phyloP scores from a whole-genome alignment of 768 basidiomycete genomes.

The Auriscalpium microsporum region DNA sequence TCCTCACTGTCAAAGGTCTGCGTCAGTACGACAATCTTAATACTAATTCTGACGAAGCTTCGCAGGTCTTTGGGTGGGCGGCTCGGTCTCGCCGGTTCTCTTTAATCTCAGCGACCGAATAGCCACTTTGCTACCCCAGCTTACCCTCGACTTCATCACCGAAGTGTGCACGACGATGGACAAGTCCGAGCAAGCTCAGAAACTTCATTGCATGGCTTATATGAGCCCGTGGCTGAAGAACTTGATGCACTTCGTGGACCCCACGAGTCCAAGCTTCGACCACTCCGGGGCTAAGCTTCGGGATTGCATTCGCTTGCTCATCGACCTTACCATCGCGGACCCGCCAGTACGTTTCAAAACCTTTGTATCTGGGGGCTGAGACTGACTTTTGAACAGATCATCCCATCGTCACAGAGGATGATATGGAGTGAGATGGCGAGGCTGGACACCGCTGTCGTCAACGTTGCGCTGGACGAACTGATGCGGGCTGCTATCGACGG shows the following conservation, averaged over 20 bases:
- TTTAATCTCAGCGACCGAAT: constrained; percentile 61
- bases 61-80: constrained; percentile 44
- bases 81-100: constrained; percentile 41
- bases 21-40: not conserved
- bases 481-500: constrained; percentile 78
- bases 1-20: constrained; percentile 63
- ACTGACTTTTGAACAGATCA: constrained; percentile 34
- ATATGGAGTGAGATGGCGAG: constrained; percentile 74
- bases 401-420: constrained; percentile 56
- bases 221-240: constrained; percentile 88
- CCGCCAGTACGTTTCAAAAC: constrained; percentile 43
- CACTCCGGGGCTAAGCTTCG: constrained; percentile 67
- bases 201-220: constrained; percentile 70
- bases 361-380: too few relatives aligned
- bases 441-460: constrained; percentile 57
- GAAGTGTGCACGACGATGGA: constrained; percentile 68
- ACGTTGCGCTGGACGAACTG: constrained; percentile 72
- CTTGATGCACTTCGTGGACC: constrained; percentile 60
- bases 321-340: constrained; percentile 66
- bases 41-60: not conserved
- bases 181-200: constrained; percentile 39
- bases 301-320: constrained; percentile 72
- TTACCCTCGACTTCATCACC: constrained; percentile 84
- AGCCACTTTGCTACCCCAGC: constrained; percentile 64
- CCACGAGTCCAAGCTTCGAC: constrained; percentile 59